Evolutionary conservation across 1,284 basidiomycete species (phyloP), one percentile per base, ranked within the genome.

Genomic region (Trichosporon ovoides): DNA sequence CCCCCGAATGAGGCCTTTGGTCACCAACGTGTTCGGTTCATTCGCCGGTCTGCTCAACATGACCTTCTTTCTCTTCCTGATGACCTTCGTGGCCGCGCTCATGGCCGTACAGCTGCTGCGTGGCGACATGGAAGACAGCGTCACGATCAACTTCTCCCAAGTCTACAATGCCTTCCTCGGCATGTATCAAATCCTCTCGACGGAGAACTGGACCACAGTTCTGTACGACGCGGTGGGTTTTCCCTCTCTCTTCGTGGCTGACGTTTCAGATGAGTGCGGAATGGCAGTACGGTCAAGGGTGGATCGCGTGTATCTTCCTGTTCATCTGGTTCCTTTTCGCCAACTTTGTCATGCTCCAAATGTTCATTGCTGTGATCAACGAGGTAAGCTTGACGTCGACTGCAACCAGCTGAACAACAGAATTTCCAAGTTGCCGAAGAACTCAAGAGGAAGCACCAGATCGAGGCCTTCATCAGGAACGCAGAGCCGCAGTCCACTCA

Each of bases 351-450:
- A 82, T 98, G 18, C 76, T 96, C 57, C 93, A 97, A 70, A 91
- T 98, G 87, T 97, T 98, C 80, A 93, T 98, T 69, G 95, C 94
- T 35, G 94, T 98, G 55, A 94, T 98, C 81, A 93, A 96, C 75
- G 94, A 97, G 68, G 77, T 78, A 37, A 48, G 74, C 51, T 18
- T 18, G 33, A 28, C 9, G 24, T 38, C 38, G 3, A 36, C 18
- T 55, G n/a, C n/a, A 36, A 14, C 7, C 9, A 43, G 38, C 52
- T 57, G 24, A 55, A 69, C 73, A 74, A 60, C 74, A 84, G 80
- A 97, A 96, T 77, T 98, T 98, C 68, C 83, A 88, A 46, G 85
- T 97, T 4, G 91, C 92, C 0, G 95, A 98, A 70, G 91, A 95
- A 72, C 83, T 87, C 49, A 97, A 96, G 78, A 85, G 87, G 57